phyloP scores from a whole-genome alignment of 1,139 yeast genomes.

The Geotrichum carabidarum region DNA sequence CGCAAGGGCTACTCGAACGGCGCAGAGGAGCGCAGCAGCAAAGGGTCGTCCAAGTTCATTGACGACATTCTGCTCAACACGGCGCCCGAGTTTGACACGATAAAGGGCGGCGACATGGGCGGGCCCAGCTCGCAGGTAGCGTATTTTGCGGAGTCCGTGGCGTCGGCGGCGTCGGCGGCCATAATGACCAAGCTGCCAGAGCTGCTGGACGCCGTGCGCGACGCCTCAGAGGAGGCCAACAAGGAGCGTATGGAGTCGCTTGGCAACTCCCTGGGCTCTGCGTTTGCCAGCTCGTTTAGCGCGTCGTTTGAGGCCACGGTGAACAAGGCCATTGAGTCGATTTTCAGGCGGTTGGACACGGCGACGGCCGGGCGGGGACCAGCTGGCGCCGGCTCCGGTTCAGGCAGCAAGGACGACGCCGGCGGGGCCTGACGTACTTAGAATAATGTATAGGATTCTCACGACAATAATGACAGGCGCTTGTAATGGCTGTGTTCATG shows the following conservation, averaged over 20 bases:
- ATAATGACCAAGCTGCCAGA: conserved; percentile 11
- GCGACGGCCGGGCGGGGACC: background rate
- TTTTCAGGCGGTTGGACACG: background rate
- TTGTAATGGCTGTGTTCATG: no score
- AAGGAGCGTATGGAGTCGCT: conserved; percentile 6
- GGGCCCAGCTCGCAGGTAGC: background rate
- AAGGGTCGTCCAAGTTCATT: background rate
- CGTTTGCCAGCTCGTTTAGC: conserved; percentile 14
- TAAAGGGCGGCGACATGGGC: background rate
- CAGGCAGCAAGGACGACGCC: background rate
- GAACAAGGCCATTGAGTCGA: conserved; percentile 9
- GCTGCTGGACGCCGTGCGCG: conserved; percentile 8
- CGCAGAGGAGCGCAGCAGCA: background rate
- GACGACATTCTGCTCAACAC: conserved; percentile 4
- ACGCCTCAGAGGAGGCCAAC: background rate
- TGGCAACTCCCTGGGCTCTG: conserved; percentile 12
- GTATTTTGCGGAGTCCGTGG: conserved; percentile 10
- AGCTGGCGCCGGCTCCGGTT: background rate
- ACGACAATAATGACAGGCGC: no score
- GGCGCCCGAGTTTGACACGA: background rate
- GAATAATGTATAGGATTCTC: no score
- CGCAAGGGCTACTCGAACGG: background rate
- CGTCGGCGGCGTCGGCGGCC: conserved; percentile 12
- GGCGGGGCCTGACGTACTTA: background rate
- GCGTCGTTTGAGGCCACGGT: conserved; percentile 12